phyloP scores from a whole-genome alignment of 2,329 filamentous ascomycete species.

The Colletotrichum truncatum region DNA sequence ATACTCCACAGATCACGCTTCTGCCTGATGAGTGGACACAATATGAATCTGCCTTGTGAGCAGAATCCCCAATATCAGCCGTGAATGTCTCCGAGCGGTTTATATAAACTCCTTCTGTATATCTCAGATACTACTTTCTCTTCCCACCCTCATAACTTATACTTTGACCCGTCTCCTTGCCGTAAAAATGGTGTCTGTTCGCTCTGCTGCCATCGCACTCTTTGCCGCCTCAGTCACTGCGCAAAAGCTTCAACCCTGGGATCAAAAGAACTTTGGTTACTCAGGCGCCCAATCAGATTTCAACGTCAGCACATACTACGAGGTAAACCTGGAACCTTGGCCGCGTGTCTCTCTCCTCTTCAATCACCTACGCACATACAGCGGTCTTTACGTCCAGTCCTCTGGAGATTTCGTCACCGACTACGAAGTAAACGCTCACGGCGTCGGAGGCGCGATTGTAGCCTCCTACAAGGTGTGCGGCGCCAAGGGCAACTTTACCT shows the following conservation, averaged over 20 bases:
- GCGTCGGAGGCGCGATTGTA: neutral
- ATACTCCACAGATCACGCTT: neutral
- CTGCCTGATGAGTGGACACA: neutral
- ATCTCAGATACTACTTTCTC: no score
- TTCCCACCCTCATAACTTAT: neutral
- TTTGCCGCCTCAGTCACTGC: neutral
- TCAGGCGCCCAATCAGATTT: neutral
- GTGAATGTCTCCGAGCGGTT: no score
- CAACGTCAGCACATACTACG: neutral
- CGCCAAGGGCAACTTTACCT: neutral
- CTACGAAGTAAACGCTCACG: neutral
- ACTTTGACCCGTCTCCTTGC: neutral
- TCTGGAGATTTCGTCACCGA: constrained; percentile 9
- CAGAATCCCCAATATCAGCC: no score
- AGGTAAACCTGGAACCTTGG: neutral
- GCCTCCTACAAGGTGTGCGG: neutral
- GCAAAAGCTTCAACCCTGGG: constrained; percentile 3
- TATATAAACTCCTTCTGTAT: neutral
- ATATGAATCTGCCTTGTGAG: no score
- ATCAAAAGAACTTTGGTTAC: neutral
- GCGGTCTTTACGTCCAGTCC: neutral
- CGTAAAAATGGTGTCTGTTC: neutral
- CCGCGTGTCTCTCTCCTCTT: neutral
- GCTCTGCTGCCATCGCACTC: neutral
- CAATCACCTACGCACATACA: neutral